phyloP scores from a whole-genome alignment of 2,329 filamentous ascomycete genomes.

The Exophiala sideris region DNA sequence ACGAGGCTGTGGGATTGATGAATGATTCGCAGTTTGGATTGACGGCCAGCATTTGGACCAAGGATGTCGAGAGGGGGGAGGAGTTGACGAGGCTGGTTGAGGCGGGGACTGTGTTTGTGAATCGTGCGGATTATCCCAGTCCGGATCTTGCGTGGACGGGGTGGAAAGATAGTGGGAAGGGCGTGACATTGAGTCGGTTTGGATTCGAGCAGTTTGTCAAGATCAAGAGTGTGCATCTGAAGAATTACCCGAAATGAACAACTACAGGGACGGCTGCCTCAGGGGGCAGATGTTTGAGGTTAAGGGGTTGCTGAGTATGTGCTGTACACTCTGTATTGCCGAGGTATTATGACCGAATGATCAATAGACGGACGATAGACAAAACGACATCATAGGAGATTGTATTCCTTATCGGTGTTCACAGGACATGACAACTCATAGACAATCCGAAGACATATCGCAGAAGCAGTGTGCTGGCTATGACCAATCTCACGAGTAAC shows the following conservation, averaged over 20 bases:
- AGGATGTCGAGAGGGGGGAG: constrained; percentile 72
- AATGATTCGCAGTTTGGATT: constrained; percentile 93
- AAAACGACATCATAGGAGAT: too few species aligned
- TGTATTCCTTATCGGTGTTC: too few species aligned
- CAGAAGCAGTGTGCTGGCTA: neutral
- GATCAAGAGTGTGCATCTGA: constrained; percentile 92
- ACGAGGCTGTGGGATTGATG: constrained; percentile 80
- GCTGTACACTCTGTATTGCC: too few species aligned
- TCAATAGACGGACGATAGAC: neutral
- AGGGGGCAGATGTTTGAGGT: too few species aligned
- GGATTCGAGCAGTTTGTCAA: constrained; percentile 96
- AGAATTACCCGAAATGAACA: constrained; percentile 66
- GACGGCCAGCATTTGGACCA: constrained; percentile 97
- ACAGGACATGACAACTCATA: neutral
- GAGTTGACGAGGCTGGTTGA: constrained; percentile 77
- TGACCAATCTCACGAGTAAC: too few species aligned
- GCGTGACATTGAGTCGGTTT: constrained; percentile 81
- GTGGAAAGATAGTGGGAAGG: constrained; percentile 95
- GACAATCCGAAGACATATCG: neutral
- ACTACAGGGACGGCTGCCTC: too few species aligned
- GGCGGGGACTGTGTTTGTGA: constrained; percentile 93
- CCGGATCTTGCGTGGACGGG: constrained; percentile 95
- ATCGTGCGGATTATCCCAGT: constrained; percentile 86
- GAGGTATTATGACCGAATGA: too few species aligned
- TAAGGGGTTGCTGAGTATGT: too few species aligned